Percentiles rank a stretch among this genome's conserved stretches.
Conservation (phyloP, 331 rosid genomes). For the Malus hybrid region DNA sequence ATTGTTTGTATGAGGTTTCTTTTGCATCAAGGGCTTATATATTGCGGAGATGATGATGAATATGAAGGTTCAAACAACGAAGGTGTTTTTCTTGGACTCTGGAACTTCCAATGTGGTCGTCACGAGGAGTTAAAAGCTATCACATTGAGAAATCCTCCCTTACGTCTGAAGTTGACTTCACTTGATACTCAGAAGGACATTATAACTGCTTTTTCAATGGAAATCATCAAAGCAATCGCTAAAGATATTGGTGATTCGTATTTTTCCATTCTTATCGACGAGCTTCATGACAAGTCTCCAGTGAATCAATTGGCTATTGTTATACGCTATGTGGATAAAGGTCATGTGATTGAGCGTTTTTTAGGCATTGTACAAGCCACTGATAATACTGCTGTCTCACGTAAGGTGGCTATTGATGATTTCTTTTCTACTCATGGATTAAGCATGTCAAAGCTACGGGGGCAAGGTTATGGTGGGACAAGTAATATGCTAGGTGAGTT, state of each 20-base stretch:
- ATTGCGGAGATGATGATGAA: background rate
- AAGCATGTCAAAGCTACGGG: background rate
- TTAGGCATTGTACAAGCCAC: background rate
- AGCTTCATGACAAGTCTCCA: background rate
- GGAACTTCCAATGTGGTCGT: background rate
- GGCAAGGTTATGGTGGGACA: background rate
- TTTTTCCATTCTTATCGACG: background rate
- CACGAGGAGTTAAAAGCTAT: background rate
- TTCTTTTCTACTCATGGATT: background rate
- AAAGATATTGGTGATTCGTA: background rate
- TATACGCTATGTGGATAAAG: background rate
- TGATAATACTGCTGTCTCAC: background rate
- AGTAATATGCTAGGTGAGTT: background rate
- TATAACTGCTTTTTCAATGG: background rate
- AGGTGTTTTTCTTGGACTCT: background rate
- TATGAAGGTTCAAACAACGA: background rate
- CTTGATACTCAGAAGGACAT: background rate
- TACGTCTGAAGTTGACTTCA: background rate
- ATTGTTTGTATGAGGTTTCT: background rate
- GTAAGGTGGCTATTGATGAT: background rate
- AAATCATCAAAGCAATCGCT: background rate
- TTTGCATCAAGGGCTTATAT: constrained; percentile 2
- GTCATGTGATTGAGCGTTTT: background rate
- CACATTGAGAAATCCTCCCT: background rate
- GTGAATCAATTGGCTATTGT: constrained; percentile 4